Conservation (phyloP, 371 early-diverging fungal genomes). For the Mucor plumbeus region DNA sequence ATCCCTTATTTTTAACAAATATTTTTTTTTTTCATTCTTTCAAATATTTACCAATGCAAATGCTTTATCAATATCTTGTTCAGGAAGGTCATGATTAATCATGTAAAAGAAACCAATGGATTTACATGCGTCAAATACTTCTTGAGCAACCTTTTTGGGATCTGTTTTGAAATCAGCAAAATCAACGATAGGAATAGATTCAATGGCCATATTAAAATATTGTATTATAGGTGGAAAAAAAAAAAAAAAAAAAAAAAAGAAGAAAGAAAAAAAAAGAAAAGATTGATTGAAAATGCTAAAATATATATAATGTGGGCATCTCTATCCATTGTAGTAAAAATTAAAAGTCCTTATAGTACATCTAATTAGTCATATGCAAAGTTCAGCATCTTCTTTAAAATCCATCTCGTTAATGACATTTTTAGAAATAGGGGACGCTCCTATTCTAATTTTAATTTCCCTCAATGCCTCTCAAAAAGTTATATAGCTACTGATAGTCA, state of each 20-base stretch:
- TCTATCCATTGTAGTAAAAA: too few species aligned
- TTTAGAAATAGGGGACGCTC: too few species aligned
- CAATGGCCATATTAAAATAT: conserved; percentile 14
- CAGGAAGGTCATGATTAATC: conserved; percentile 59
- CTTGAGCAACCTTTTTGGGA: conserved; percentile 31
- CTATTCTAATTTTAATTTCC: too few species aligned
- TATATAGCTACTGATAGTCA: too few species aligned
- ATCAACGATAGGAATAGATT: conserved; percentile 40
- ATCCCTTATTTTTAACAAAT: not conserved
- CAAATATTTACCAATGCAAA: conserved; percentile 48
- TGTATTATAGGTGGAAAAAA: not conserved
- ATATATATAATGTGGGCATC: too few species aligned
- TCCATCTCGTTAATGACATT: too few species aligned
- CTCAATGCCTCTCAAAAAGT: too few species aligned
- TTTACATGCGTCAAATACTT: conserved; percentile 56
- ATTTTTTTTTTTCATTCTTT: too few species aligned
- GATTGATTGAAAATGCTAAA: not conserved
- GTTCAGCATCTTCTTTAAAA: too few species aligned
- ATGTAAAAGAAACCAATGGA: conserved; percentile 71
- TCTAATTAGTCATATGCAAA: too few species aligned
- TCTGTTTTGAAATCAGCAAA: conserved; percentile 26
- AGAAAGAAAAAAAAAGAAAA: not conserved
- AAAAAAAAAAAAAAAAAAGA: conserved; percentile 7
- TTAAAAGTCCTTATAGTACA: too few species aligned
- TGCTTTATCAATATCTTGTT: conserved; percentile 54